phyloP scores from a whole-genome alignment of 2,329 filamentous ascomycete species.

The Aspergillus terreus region DNA sequence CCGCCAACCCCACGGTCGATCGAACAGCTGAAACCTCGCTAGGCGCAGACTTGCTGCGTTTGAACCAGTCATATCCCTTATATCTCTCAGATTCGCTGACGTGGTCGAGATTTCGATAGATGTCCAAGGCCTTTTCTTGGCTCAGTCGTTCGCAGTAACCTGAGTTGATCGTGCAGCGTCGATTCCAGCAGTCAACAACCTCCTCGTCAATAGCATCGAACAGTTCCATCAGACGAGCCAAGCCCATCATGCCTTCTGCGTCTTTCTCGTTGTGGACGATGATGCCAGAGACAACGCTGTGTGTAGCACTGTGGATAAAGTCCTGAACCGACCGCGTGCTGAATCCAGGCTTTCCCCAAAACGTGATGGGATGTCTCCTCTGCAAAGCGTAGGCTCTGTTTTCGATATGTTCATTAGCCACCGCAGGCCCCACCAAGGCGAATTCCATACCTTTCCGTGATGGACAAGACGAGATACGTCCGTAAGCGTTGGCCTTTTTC shows the following conservation, averaged over 20 bases:
- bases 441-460: conserved; percentile 29
- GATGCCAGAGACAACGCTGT: conserved; percentile 36
- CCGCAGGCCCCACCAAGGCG: not conserved
- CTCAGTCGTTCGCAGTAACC: conserved; percentile 63
- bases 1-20: conserved; percentile 26
- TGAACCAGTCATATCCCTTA: conserved; percentile 37
- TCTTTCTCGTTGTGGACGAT: conserved; percentile 44
- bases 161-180: conserved; percentile 57
- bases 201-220: conserved; percentile 44
- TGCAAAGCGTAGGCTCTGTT: conserved; percentile 42
- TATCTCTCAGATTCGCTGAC: conserved; percentile 34
- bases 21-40: conserved; percentile 15
- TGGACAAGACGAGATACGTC: conserved; percentile 35
- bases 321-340: conserved; percentile 40
- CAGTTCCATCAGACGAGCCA: conserved; percentile 42
- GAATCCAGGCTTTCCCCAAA: conserved; percentile 38
- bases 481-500: conserved; percentile 38
- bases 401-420: not conserved
- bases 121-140: conserved; percentile 54
- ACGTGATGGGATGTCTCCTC: conserved; percentile 40
- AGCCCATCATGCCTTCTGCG: conserved; percentile 40
- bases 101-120: conserved; percentile 30
- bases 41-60: conserved; percentile 25
- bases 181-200: conserved; percentile 43
- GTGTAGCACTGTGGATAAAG: conserved; percentile 35